Conservation (phyloP, 2,329 filamentous ascomycete genomes). For the Colletotrichum tabaci region DNA sequence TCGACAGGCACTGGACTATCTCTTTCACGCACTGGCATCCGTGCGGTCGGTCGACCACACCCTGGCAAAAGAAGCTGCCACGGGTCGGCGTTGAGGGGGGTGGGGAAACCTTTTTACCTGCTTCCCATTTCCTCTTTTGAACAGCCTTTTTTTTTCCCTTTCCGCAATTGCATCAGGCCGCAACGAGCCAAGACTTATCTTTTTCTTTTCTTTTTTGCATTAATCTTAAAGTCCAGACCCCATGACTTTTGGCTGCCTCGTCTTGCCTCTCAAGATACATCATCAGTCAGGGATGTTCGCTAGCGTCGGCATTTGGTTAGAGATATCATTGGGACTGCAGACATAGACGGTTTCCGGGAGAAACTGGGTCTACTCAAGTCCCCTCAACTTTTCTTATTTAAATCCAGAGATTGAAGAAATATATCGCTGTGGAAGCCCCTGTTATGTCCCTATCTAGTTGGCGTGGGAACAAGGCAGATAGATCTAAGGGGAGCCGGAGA, state of each 20-base stretch:
- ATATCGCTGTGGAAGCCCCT: too few species aligned
- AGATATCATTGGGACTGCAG: not conserved
- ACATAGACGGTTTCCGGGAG: not conserved
- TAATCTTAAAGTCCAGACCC: not conserved
- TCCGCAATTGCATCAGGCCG: slow-evolving; percentile 17
- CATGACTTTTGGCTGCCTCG: not conserved
- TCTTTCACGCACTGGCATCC: slow-evolving; percentile 20
- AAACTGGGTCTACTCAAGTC: not conserved
- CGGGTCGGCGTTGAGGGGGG: not conserved
- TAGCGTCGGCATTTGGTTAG: not conserved
- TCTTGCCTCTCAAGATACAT: not conserved
- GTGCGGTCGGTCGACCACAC: slow-evolving; percentile 11
- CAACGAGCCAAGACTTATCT: slow-evolving; percentile 9
- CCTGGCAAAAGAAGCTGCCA: slow-evolving; percentile 9
- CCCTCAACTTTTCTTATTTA: not conserved
- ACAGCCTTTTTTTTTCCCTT: not conserved
- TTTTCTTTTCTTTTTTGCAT: not conserved
- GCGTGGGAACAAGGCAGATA: not conserved
- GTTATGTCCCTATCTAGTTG: too few species aligned
- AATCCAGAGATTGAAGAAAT: not conserved
- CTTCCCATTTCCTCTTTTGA: not conserved
- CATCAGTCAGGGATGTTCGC: slow-evolving; percentile 10
- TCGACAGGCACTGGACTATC: slow-evolving; percentile 4
- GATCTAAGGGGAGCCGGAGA: not conserved
- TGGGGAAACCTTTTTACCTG: not conserved